Evolutionary conservation across 176 grass and related monocot genomes (phyloP).

Genomic region (Aegilops tauschii): DNA sequence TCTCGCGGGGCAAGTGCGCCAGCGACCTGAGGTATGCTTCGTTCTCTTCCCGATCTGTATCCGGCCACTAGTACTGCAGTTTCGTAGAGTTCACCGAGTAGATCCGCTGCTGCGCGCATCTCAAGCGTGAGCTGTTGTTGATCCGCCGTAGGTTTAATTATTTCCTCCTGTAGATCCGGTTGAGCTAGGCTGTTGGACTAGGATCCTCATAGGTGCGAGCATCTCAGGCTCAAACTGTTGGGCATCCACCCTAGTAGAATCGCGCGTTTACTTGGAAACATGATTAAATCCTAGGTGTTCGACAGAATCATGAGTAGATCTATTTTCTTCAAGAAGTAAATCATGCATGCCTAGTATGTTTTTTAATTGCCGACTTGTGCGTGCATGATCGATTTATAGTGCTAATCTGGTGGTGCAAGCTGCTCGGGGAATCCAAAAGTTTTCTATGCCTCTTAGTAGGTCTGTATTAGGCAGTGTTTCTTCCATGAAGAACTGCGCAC

Average conservation of each 20-base stretch:
- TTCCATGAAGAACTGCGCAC: no score
- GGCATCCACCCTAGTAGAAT: neutral
- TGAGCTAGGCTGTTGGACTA: no score
- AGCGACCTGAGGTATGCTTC: neutral
- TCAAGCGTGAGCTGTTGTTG: neutral
- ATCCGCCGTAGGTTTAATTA: neutral
- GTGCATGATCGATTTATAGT: neutral
- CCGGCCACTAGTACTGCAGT: neutral
- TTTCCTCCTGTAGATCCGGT: no score
- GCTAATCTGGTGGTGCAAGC: neutral
- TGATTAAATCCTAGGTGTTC: no score
- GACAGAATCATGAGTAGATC: neutral
- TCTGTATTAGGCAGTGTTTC: no score
- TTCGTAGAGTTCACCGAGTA: neutral
- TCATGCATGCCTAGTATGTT: neutral
- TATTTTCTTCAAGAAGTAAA: neutral
- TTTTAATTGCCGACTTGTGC: neutral
- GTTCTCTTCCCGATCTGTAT: neutral
- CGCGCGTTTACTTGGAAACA: neutral
- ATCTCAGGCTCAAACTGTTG: neutral
- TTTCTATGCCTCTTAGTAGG: no score
- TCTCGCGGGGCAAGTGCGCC: neutral
- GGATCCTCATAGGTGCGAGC: neutral
- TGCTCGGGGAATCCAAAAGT: neutral
- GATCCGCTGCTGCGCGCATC: neutral